These are phyloP conservation scores for Carex scoparia DNA, from an alignment of 176 grass and related monocot genomes.

Conservation along the genomic window DNA sequence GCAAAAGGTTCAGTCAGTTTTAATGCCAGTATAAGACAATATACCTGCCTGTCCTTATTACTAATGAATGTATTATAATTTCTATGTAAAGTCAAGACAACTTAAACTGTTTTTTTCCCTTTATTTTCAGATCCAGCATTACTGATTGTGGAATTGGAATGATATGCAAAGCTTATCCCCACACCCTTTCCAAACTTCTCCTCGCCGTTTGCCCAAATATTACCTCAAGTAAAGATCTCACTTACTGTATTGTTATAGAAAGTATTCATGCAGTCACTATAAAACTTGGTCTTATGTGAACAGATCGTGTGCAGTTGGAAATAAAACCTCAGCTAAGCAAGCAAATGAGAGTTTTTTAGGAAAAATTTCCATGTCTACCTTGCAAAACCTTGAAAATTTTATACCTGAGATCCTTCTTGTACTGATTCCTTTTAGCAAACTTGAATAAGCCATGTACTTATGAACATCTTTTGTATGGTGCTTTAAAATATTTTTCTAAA, in stretches of 20 bases:
- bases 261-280: background rate
- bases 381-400: background rate
- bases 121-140: slow-evolving; percentile 65
- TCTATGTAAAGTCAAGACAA: background rate
- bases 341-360: background rate
- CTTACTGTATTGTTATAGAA: background rate
- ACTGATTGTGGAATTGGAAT: slow-evolving; percentile 82
- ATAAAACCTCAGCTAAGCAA: background rate
- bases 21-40: background rate
- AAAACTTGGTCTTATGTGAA: background rate
- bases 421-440: background rate
- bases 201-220: slow-evolving; percentile 78
- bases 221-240: slow-evolving; percentile 57
- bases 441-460: background rate
- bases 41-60: background rate
- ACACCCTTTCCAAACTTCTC: slow-evolving; percentile 44
- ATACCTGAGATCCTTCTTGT: background rate
- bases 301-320: background rate
- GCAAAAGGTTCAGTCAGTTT: background rate
- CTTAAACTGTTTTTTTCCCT: slow-evolving; percentile 21
- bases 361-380: background rate
- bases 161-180: slow-evolving; percentile 64
- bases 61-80: slow-evolving; percentile 3
- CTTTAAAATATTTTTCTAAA: slow-evolving; percentile 8
- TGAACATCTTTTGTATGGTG: background rate